Evolutionary conservation across 2,329 filamentous ascomycete species (phyloP), one percentile per base, ranked within the genome.

Genomic region (Talaromyces sp.): DNA sequence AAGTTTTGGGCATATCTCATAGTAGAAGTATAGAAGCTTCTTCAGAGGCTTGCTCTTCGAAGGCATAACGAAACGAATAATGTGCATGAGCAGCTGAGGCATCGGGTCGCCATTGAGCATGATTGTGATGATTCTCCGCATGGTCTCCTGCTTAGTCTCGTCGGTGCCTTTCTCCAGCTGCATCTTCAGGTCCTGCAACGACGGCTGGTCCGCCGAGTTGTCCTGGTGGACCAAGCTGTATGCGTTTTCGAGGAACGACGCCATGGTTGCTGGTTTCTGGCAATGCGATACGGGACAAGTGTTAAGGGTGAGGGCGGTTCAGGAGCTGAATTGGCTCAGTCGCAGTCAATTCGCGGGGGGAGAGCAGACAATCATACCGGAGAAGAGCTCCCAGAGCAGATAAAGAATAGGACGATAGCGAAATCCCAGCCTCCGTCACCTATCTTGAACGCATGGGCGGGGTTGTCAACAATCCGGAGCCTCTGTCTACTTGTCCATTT

Each of bases 51-150:
- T 99, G 78, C 90, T 91, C 81, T 96, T 97, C 65, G 92, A 96
- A 14, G 95, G 95, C 95, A 99, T 99, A 70, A 99, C 93, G 75
- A 99, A 99, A 75, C 95, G 91, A 77, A 99, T 99, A 73, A 99
- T 99, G 81, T 98, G 95, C 95, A 99, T 99, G 69, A 99, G 87
- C 21, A 99, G 84, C 68, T 92, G 88, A 27, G 93, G 89, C 89
- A 99, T 95, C 46, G 95, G 88, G 73, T 99, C 93, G 68, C 95
- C 95, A 76, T 98, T 98, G 72, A 99, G 86, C 95, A 99, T 98
- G 73, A 97, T 87, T 65, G 91, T 96, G 73, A 98, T 81, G 75
- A 99, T 92, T 80, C 87, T 89, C 86, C 95, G 96, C 91, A 96
- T 96, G 62, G 92, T 96, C 67, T 96, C 92, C 75, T 93, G 83